Percentiles rank a stretch among this genome's conserved stretches.
Conservation (phyloP, 1,284 basidiomycete species). For the Marasmius fiardii region DNA sequence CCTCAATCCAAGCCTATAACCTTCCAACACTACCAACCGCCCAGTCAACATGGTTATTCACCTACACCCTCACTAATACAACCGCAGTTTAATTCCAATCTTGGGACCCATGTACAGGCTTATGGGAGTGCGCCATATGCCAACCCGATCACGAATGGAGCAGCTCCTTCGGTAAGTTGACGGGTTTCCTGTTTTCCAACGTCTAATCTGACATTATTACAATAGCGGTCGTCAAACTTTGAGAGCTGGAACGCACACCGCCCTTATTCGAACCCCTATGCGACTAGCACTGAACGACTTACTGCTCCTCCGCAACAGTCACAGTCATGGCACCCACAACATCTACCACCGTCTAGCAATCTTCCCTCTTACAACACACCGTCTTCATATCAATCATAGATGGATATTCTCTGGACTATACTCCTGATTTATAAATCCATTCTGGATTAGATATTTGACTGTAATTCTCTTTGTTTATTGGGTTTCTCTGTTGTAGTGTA, state of each 20-base stretch:
- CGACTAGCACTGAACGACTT: conserved; percentile 7
- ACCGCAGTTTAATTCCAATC: background rate
- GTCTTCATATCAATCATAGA: conserved; percentile 4
- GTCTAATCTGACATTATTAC: no score
- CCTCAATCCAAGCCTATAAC: conserved; percentile 22
- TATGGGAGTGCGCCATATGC: conserved; percentile 9
- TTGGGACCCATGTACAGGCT: conserved; percentile 6
- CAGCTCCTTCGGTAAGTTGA: background rate
- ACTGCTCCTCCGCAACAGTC: conserved; percentile 6
- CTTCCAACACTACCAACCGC: conserved; percentile 50
- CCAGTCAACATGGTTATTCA: background rate
- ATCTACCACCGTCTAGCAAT: conserved; percentile 16
- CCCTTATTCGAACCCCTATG: background rate
- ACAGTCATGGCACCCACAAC: conserved; percentile 16
- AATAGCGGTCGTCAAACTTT: background rate
- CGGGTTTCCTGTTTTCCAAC: no score
- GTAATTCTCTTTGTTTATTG: background rate
- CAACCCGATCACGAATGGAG: background rate
- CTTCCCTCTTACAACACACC: background rate
- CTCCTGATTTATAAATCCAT: conserved; percentile 1
- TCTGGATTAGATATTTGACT: background rate
- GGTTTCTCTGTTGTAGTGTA: background rate
- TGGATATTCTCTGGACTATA: background rate
- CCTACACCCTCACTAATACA: conserved; percentile 9
- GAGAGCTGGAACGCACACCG: background rate